A percentile compares a stretch with the other conserved stretches of the same genome.
These are phyloP conservation scores for Fusarium sp. DNA, from an alignment of 2,329 filamentous ascomycete species.

Conservation along the genomic window DNA sequence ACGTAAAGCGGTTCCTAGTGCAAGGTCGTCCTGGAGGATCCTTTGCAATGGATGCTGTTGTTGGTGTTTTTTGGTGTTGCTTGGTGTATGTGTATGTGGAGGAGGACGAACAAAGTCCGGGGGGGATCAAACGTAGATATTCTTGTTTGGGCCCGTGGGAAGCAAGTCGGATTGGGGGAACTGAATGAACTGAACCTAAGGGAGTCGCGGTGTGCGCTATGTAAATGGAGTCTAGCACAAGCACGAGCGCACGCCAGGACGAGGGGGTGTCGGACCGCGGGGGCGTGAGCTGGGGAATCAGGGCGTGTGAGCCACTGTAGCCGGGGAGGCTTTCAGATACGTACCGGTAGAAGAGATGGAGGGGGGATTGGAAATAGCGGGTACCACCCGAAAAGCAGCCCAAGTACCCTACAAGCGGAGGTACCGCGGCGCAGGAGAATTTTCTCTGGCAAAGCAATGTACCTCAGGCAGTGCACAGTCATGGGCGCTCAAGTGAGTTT, in stretches of 20 bases:
- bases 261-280: constrained; percentile 27
- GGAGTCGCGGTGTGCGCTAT: constrained; percentile 49
- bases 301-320: constrained; percentile 13
- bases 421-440: constrained; percentile 46
- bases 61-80: constrained; percentile 19
- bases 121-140: constrained; percentile 50
- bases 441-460: constrained; percentile 26
- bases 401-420: constrained; percentile 46
- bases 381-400: constrained; percentile 29
- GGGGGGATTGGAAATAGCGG: constrained; percentile 20
- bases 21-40: constrained; percentile 27
- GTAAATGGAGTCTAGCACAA: constrained; percentile 43
- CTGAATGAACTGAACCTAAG: constrained; percentile 13
- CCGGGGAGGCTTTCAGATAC: constrained; percentile 22
- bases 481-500: constrained; percentile 7
- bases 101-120: constrained; percentile 45
- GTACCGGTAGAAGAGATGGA: constrained; percentile 8
- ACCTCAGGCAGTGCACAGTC: background rate
- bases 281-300: constrained; percentile 13
- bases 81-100: constrained; percentile 44
- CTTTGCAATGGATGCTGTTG: constrained; percentile 31
- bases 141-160: constrained; percentile 48
- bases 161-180: constrained; percentile 48
- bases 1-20: constrained; percentile 23
- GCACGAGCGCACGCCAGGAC: constrained; percentile 40